phyloP scores from a whole-genome alignment of 2,329 filamentous ascomycete genomes.

The Epicoccum nigrum region DNA sequence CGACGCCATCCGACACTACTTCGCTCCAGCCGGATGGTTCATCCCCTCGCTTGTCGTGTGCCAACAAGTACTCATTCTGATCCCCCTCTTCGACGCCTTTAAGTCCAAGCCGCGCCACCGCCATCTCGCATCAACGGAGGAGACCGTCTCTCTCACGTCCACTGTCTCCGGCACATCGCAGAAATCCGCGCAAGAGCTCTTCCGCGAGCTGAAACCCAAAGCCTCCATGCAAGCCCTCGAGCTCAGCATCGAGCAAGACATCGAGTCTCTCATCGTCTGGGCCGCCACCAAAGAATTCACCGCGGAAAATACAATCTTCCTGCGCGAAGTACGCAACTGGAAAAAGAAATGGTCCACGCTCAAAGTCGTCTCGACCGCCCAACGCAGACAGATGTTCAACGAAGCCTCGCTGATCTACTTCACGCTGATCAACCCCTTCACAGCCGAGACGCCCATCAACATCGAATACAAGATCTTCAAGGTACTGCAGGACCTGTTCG shows the following conservation, averaged over 20 bases:
- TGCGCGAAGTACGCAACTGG: conserved; percentile 48
- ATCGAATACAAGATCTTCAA: conserved; percentile 50
- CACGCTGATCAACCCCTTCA: conserved; percentile 47
- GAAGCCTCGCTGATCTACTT: conserved; percentile 48
- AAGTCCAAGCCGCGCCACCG: conserved; percentile 27
- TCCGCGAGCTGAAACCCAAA: conserved; percentile 42
- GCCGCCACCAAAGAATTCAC: conserved; percentile 46
- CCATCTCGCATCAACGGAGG: conserved; percentile 27
- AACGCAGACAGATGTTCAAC: conserved; percentile 46
- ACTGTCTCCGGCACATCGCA: conserved; percentile 27
- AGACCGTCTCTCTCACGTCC: conserved; percentile 37
- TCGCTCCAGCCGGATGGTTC: conserved; percentile 47
- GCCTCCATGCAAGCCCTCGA: conserved; percentile 47
- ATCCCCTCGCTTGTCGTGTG: conserved; percentile 45
- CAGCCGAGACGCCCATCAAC: conserved; percentile 47
- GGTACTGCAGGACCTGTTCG: conserved; percentile 38
- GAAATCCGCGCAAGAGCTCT: conserved; percentile 28
- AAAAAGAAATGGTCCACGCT: conserved; percentile 42
- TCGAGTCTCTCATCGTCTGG: conserved; percentile 46
- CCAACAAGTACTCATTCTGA: conserved; percentile 46
- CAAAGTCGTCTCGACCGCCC: conserved; percentile 35
- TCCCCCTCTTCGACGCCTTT: conserved; percentile 42
- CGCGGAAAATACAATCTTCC: conserved; percentile 47
- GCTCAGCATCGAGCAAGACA: conserved; percentile 42
- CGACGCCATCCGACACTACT: conserved; percentile 36